These are phyloP conservation scores for Fusarium illudens DNA, from an alignment of 2,329 filamentous ascomycete genomes.

Conservation along the genomic window DNA sequence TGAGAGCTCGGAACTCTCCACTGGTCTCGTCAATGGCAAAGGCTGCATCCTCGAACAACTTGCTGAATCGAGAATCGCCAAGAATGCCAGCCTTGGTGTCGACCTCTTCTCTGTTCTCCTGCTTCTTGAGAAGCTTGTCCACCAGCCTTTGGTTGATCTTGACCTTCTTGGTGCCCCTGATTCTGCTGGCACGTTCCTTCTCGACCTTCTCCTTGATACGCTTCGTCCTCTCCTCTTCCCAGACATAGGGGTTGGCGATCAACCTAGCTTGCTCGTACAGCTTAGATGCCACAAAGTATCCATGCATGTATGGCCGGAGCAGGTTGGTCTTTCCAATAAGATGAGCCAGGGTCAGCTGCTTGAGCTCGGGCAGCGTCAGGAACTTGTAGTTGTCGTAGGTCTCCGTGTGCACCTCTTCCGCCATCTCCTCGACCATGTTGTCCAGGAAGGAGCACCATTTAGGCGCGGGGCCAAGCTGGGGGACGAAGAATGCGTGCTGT, in stretches of 20 bases:
- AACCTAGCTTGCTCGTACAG: constrained; percentile 94
- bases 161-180: constrained; percentile 94
- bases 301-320: constrained; percentile 97
- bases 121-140: constrained; percentile 75
- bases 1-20: constrained; percentile 85
- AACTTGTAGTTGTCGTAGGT: constrained; percentile 99
- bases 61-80: constrained; percentile 84
- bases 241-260: constrained; percentile 92
- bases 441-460: constrained; percentile 97
- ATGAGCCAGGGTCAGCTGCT: constrained; percentile 85
- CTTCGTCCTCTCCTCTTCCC: constrained; percentile 91
- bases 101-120: constrained; percentile 66
- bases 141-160: constrained; percentile 91
- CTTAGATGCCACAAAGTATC: constrained; percentile 95
- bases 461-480: constrained; percentile 90
- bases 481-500: constrained; percentile 94
- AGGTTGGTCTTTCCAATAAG: constrained; percentile 90
- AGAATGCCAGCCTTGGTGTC: constrained; percentile 73
- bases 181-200: constrained; percentile 94
- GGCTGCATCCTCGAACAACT: constrained; percentile 91
- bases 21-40: constrained; percentile 92
- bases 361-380: constrained; percentile 86
- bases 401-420: constrained; percentile 78
- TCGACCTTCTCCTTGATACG: constrained; percentile 94
- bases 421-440: constrained; percentile 98